phyloP scores from a whole-genome alignment of 495 filamentous ascomycete genomes.

The Penicillium samsonianum region DNA sequence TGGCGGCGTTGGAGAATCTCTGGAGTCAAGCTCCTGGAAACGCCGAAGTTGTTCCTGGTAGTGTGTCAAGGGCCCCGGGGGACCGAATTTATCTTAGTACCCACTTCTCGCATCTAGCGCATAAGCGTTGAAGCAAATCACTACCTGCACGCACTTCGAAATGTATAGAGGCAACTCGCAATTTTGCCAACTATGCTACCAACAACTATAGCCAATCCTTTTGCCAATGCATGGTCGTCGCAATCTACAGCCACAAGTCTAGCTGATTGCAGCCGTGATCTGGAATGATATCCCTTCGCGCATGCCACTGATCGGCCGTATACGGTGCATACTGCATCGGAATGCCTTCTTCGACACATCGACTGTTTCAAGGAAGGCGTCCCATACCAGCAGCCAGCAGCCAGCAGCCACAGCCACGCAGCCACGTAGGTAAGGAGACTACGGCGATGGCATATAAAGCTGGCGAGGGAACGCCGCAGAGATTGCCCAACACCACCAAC shows the following conservation, averaged over 20 bases:
- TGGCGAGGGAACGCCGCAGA: constrained; percentile 2
- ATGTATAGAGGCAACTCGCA: neutral
- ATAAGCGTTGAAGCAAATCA: constrained; percentile 2
- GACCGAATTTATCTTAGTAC: constrained; percentile 1
- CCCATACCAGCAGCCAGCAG: neutral
- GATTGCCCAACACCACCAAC: neutral
- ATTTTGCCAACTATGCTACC: constrained; percentile 4
- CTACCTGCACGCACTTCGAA: constrained; percentile 1
- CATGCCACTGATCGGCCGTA: constrained; percentile 4
- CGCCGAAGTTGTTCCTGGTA: constrained; percentile 3
- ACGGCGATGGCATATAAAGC: constrained; percentile 5
- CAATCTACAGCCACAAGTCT: neutral
- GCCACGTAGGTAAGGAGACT: neutral
- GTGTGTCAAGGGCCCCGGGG: neutral
- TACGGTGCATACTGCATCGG: neutral
- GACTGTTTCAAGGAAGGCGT: neutral
- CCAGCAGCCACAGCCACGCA: too few species aligned
- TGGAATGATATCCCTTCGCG: constrained; percentile 2
- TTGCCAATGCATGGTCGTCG: neutral
- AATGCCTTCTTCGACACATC: neutral
- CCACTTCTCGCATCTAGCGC: neutral
- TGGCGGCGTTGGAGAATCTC: neutral
- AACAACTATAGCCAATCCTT: neutral
- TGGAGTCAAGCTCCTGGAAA: constrained; percentile 2
- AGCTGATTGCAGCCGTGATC: constrained; percentile 8